Percentiles rank a stretch among this genome's conserved stretches.
Evolutionary conservation across 2,329 filamentous ascomycete species (phyloP).

Genomic region (Parastagonospora nodorum): DNA sequence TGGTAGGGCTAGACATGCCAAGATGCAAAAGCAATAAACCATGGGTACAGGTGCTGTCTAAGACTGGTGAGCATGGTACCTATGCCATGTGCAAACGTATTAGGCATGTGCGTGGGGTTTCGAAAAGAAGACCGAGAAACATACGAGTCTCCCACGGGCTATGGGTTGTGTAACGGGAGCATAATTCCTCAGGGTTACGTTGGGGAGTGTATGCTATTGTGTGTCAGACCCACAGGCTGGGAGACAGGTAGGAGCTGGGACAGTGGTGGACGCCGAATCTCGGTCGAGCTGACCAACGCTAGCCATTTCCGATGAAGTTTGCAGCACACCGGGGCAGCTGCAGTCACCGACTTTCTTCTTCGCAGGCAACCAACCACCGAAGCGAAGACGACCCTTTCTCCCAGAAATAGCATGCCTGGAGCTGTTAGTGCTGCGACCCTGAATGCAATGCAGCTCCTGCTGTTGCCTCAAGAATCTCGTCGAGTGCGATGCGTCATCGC

Average conservation of each 20-base stretch:
- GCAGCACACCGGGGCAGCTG: constrained; percentile 8
- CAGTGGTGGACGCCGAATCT: constrained; percentile 18
- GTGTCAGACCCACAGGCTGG: no score
- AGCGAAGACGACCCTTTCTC: constrained; percentile 5
- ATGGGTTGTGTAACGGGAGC: no score
- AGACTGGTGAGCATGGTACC: background rate
- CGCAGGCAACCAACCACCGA: constrained; percentile 7
- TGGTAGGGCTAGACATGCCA: constrained; percentile 16
- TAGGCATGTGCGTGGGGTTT: no score
- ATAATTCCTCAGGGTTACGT: no score
- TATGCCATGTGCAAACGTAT: background rate
- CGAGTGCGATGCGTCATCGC: no score
- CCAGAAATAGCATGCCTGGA: constrained; percentile 12
- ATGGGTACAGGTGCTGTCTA: background rate
- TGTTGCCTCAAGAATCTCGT: no score
- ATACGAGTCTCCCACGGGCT: no score
- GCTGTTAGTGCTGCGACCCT: background rate
- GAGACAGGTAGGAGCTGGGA: no score
- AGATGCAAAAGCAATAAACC: background rate
- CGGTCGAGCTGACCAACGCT: constrained; percentile 20
- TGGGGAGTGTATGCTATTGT: no score
- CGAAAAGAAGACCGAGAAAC: no score
- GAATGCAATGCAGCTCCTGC: background rate
- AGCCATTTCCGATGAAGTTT: constrained; percentile 10
- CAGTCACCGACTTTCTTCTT: constrained; percentile 33